These are phyloP conservation scores for Metroxylon sagu DNA, from an alignment of 176 grass and related monocot genomes.

Conservation along the genomic window DNA sequence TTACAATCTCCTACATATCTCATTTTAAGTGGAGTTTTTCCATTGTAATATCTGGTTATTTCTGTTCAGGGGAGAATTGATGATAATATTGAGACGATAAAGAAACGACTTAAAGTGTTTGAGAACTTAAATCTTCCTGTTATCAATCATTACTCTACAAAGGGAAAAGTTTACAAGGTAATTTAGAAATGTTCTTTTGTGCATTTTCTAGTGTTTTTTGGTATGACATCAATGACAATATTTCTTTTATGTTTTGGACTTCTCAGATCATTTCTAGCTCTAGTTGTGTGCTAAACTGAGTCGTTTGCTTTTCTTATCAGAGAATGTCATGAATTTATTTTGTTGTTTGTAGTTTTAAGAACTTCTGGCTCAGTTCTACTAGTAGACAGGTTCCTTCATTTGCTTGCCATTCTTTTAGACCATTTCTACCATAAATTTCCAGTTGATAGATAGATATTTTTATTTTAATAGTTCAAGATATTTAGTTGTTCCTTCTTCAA, in stretches of 20 bases:
- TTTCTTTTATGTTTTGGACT: constrained; percentile 8
- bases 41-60: background rate
- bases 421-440: no score
- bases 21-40: background rate
- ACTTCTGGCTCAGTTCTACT: no score
- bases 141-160: constrained; percentile 69
- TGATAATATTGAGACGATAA: constrained; percentile 94
- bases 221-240: background rate
- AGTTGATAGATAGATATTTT: no score
- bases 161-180: constrained; percentile 87
- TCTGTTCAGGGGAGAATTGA: constrained; percentile 73
- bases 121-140: constrained; percentile 86
- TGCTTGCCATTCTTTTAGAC: no score
- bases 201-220: background rate
- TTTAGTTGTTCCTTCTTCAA: no score
- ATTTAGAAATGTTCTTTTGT: constrained; percentile 10
- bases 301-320: no score
- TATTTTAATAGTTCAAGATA: no score
- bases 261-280: background rate
- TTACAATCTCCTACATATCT: background rate
- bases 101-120: constrained; percentile 83
- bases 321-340: no score
- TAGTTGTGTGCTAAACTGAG: background rate
- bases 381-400: no score
- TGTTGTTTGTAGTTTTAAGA: no score